These are phyloP conservation scores for Corynespora cassiicola DNA, from an alignment of 2,329 filamentous ascomycete genomes.

Conservation along the genomic window DNA sequence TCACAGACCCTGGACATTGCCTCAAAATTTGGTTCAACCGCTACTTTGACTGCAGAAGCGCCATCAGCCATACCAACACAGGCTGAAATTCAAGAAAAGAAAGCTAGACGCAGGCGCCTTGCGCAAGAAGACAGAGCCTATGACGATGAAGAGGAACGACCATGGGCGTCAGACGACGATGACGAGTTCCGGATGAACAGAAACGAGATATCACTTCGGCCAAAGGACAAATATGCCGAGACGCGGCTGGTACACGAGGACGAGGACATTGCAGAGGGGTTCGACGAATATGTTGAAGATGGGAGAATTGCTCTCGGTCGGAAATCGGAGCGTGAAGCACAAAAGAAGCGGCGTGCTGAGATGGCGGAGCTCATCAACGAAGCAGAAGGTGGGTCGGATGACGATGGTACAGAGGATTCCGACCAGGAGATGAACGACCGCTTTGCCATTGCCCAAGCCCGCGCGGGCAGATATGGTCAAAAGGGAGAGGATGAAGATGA, in stretches of 20 bases:
- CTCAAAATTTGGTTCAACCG: slow-evolving; percentile 64
- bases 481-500: slow-evolving; percentile 52
- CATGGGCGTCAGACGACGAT: slow-evolving; percentile 49
- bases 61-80: slow-evolving; percentile 73
- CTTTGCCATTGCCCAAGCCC: slow-evolving; percentile 86
- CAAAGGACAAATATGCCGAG: slow-evolving; percentile 68
- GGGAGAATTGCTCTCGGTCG: slow-evolving; percentile 78
- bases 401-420: slow-evolving; percentile 72
- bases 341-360: slow-evolving; percentile 70
- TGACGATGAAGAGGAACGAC: slow-evolving; percentile 55
- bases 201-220: slow-evolving; percentile 56
- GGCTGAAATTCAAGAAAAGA: slow-evolving; percentile 87
- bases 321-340: slow-evolving; percentile 76
- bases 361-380: slow-evolving; percentile 85
- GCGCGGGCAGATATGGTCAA: slow-evolving; percentile 80
- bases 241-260: slow-evolving; percentile 83
- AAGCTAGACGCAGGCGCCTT: slow-evolving; percentile 82
- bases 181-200: slow-evolving; percentile 46
- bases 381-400: slow-evolving; percentile 74
- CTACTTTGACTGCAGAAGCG: slow-evolving; percentile 24
- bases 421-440: slow-evolving; percentile 72
- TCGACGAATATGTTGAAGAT: slow-evolving; percentile 89
- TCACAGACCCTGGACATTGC: slow-evolving; percentile 54
- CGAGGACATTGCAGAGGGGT: slow-evolving; percentile 91
- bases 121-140: slow-evolving; percentile 72